phyloP scores from a whole-genome alignment of 306 rosid species.

The Erythrophleum fordii region DNA sequence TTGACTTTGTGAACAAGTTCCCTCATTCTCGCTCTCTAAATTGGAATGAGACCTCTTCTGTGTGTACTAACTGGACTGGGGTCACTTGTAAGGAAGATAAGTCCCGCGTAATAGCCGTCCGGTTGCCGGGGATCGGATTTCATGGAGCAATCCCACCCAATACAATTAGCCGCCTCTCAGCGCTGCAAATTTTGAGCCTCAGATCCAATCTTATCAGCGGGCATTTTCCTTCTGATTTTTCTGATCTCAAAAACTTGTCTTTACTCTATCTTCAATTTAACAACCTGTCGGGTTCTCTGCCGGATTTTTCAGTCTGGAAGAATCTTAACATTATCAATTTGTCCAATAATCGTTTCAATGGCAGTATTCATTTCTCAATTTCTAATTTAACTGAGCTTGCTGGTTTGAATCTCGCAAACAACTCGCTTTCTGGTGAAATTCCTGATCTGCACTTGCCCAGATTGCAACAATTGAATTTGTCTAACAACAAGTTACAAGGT shows the following conservation, averaged over 20 bases:
- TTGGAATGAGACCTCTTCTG: constrained; percentile 63
- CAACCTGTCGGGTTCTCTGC: constrained; percentile 73
- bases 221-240: constrained; percentile 67
- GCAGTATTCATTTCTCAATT: constrained; percentile 65
- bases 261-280: constrained; percentile 81
- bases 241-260: constrained; percentile 66
- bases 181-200: constrained; percentile 66
- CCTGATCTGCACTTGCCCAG: constrained; percentile 57
- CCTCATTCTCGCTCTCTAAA: constrained; percentile 72
- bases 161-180: constrained; percentile 69
- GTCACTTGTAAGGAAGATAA: constrained; percentile 61
- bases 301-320: constrained; percentile 76
- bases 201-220: constrained; percentile 78
- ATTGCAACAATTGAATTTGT: constrained; percentile 54
- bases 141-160: constrained; percentile 71
- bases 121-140: constrained; percentile 81
- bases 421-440: constrained; percentile 67
- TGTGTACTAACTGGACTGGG: constrained; percentile 77
- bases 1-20: constrained; percentile 60
- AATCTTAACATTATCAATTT: constrained; percentile 68
- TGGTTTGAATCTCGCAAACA: constrained; percentile 74
- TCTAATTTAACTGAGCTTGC: constrained; percentile 59
- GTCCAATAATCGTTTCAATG: constrained; percentile 69
- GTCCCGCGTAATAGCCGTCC: constrained; percentile 60
- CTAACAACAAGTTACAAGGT: constrained; percentile 64